phyloP scores from a whole-genome alignment of 1,284 basidiomycete genomes.

The Kalmanozyma brasiliensis region DNA sequence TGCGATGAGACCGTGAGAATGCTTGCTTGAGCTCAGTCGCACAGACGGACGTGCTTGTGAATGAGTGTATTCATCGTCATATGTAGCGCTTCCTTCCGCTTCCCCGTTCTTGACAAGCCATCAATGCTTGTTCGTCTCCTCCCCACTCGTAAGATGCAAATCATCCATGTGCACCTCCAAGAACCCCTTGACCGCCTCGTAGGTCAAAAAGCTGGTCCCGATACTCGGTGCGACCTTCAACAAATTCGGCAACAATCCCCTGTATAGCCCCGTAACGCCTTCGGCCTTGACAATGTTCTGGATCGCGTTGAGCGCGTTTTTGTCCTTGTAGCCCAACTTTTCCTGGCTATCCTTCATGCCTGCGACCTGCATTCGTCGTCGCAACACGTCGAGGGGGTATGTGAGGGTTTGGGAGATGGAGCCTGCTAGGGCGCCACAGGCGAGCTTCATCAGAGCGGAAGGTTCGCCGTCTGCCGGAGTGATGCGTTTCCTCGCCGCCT shows the following conservation, averaged over 20 bases:
- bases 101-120: too few relatives aligned
- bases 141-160: constrained; percentile 9
- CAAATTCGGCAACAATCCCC: constrained; percentile 90
- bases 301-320: constrained; percentile 75
- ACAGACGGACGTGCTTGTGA: background rate
- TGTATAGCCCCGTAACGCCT: constrained; percentile 80
- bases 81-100: too few relatives aligned
- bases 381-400: constrained; percentile 92
- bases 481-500: constrained; percentile 61
- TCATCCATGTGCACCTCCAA: constrained; percentile 45
- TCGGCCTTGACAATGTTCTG: constrained; percentile 78
- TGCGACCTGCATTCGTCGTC: constrained; percentile 93
- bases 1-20: too few relatives aligned
- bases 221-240: constrained; percentile 74
- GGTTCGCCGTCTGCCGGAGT: constrained; percentile 59
- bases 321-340: constrained; percentile 78
- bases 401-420: constrained; percentile 90
- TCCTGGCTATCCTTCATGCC: constrained; percentile 77
- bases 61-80: constrained; percentile 3
- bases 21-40: too few relatives aligned
- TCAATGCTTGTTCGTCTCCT: constrained; percentile 13
- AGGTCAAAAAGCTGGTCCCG: constrained; percentile 61
- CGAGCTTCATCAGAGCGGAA: constrained; percentile 65
- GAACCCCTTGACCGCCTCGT: constrained; percentile 54
- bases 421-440: constrained; percentile 71